These are phyloP conservation scores for Quercus variabilis DNA, from an alignment of 306 rosid genomes.

Conservation along the genomic window DNA sequence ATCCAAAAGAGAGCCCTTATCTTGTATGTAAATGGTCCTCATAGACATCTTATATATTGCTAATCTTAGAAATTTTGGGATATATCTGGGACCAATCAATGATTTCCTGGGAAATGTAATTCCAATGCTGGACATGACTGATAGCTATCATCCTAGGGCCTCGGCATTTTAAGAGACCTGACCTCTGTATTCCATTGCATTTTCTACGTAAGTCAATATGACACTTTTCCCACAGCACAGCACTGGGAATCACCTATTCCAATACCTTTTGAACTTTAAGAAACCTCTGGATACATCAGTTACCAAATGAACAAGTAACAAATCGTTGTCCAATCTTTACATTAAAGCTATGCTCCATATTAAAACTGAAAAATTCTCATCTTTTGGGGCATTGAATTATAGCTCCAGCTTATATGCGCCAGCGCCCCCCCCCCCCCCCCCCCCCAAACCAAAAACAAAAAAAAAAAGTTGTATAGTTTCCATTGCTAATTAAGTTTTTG, in stretches of 20 bases:
- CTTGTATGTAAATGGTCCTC: neutral
- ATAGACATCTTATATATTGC: neutral
- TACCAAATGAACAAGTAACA: neutral
- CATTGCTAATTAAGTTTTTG: conserved; percentile 14
- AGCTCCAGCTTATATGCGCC: neutral
- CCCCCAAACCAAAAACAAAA: too few relatives aligned
- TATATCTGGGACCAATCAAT: neutral
- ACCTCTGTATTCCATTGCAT: neutral
- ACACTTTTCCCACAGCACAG: neutral
- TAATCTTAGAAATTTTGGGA: neutral
- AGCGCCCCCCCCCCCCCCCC: too few relatives aligned
- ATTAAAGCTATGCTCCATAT: neutral
- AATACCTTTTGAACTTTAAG: neutral
- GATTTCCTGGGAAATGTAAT: neutral
- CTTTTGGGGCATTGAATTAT: neutral
- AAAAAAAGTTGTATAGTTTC: neutral
- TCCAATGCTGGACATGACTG: neutral
- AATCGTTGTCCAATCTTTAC: neutral
- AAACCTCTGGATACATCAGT: neutral
- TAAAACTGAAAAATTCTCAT: neutral
- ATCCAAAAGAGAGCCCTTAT: neutral
- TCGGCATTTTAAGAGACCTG: neutral
- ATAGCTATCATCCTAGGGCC: neutral
- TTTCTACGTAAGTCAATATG: neutral
- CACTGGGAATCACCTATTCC: neutral